Percentiles rank a stretch among this genome's conserved stretches.
phyloP scores from a whole-genome alignment of 352 stramenopile species.

The Chloridella minuta region DNA sequence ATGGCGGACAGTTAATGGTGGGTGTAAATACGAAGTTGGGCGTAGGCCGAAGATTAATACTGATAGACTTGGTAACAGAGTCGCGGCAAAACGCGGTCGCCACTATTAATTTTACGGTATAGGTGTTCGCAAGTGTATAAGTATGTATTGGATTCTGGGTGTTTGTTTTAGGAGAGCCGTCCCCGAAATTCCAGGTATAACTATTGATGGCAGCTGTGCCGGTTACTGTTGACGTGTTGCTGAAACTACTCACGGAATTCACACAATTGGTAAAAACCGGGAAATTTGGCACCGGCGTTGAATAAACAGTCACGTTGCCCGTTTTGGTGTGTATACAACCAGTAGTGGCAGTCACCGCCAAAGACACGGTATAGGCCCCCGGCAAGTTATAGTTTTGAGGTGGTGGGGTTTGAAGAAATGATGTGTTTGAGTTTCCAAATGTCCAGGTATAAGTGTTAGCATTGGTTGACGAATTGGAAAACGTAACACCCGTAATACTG shows the following conservation, averaged over 20 bases:
- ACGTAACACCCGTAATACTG: background rate
- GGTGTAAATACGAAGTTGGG: background rate
- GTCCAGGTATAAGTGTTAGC: background rate
- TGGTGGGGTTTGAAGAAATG: background rate
- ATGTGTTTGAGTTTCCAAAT: background rate
- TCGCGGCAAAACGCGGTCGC: background rate
- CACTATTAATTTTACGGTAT: background rate
- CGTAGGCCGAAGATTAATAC: background rate
- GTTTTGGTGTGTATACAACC: background rate
- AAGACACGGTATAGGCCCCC: background rate
- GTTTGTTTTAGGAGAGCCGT: background rate
- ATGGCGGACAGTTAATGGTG: background rate
- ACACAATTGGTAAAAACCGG: background rate
- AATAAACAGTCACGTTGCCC: background rate
- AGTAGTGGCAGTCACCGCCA: background rate
- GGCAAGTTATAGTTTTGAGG: background rate
- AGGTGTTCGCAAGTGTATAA: background rate
- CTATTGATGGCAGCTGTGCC: background rate
- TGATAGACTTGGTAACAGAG: background rate
- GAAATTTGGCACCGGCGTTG: background rate
- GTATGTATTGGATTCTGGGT: background rate
- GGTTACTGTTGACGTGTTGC: background rate
- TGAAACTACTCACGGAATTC: background rate
- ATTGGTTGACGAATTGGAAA: background rate
- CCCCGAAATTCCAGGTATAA: background rate